A percentile compares a stretch with the other conserved stretches of the same genome.
Conservation (phyloP, 2,329 filamentous ascomycete genomes). For the Coleophoma cylindrospora region DNA sequence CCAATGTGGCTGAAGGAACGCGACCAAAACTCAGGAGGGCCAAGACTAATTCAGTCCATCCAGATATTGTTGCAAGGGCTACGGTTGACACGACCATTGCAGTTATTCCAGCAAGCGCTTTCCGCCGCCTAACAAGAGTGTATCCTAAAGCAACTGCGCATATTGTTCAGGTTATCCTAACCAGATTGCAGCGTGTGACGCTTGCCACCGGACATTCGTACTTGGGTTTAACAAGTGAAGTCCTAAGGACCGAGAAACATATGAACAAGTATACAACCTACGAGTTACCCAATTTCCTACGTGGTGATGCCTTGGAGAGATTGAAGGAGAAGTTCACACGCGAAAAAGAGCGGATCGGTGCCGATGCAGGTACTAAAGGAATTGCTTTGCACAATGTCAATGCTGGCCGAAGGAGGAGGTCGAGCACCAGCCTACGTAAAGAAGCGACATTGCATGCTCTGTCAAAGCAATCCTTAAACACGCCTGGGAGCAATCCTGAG, state of each 20-base stretch:
- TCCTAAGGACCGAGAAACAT: constrained; percentile 84
- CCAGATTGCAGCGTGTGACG: constrained; percentile 88
- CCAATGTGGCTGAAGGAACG: constrained; percentile 18
- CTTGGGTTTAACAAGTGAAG: constrained; percentile 84
- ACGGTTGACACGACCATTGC: constrained; percentile 97
- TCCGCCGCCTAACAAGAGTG: constrained; percentile 83
- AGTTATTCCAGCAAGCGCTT: constrained; percentile 95
- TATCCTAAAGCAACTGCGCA: constrained; percentile 96
- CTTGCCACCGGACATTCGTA: constrained; percentile 93
- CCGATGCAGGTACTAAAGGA: constrained; percentile 81
- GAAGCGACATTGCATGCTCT: constrained; percentile 69
- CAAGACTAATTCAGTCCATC: constrained; percentile 75
- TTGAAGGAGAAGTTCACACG: constrained; percentile 89
- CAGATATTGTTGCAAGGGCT: constrained; percentile 93
- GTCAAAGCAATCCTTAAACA: constrained; percentile 13
- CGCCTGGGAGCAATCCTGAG: constrained; percentile 23
- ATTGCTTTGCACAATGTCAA: constrained; percentile 88
- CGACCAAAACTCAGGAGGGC: constrained; percentile 34
- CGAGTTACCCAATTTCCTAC: constrained; percentile 84
- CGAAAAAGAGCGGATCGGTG: constrained; percentile 76
- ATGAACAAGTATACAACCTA: constrained; percentile 92
- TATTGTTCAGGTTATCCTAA: constrained; percentile 96
- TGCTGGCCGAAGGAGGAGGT: constrained; percentile 60
- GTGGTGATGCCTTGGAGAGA: constrained; percentile 75
- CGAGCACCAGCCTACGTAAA: constrained; percentile 70